Base-by-base conservation (phyloP, 371 early-diverging fungal genomes). In the Mucor velutinosus region DNA sequence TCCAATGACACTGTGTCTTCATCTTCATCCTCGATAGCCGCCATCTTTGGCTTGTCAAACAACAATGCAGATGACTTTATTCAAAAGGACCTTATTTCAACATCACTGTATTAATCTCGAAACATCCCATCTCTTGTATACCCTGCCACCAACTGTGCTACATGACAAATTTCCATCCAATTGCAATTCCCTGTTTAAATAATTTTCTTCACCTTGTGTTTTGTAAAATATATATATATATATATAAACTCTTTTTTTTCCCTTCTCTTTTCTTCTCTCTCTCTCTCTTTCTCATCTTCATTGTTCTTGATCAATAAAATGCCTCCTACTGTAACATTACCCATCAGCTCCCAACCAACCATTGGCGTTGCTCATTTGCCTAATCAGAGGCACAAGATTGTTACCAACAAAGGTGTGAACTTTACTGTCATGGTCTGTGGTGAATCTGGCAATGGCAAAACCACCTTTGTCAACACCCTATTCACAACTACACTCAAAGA, bases 311-410 rank as follows among this genome's bases (percentile, higher is more conserved):
- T 45, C 45, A 60, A 60, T 45, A 60, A 62, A 57, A 86, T 88
- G 86, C 71, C 86, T 45, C 70, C 83, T 68, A 61, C 81, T 61
- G 74, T 85, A 62, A 77, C 81, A 67, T 79, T 85, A 67, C 76
- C 88, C 67, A 51, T 11, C 21, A 25, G 51, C 23, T 12, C 21
- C 12, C 51, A 23, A 14, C 64, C 74, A 37, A 91, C 89, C 69
- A 92, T 98, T 70, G 99, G 99, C 64, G 92, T 99, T 69, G 95
- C 97, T 70, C 96, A 97, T 85, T 84, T 99, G 71, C 99, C 99
- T 63, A 98, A 99, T 88, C 98, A 99, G 83, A 82, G 90, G 66
- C 97, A 98, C 82, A 93, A 93, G 84, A 97, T 95, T 82, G 94
- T 94, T 41, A 93, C 93, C 62, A 92, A 95, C 72, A 91, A 91